Conservation (phyloP, 331 rosid genomes). For the Rosa hybrid region DNA sequence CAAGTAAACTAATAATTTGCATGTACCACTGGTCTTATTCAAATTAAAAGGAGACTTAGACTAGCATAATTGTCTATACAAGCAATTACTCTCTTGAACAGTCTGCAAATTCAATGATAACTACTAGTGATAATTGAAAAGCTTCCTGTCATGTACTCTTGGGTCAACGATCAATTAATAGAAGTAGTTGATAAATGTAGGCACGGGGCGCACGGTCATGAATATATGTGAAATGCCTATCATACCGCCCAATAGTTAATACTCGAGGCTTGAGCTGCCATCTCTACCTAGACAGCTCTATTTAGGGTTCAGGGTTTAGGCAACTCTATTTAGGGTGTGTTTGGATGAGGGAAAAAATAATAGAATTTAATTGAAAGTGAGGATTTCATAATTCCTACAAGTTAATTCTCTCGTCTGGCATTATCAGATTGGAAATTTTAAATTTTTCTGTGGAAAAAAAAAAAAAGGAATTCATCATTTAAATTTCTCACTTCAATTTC, state of each 20-base stretch:
- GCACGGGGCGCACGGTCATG: slow-evolving; percentile 3
- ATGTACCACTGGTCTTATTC: too few species aligned
- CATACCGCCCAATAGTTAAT: background rate
- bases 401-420: background rate
- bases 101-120: too few species aligned
- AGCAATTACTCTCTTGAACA: too few species aligned
- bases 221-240: background rate
- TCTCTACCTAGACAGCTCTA: background rate
- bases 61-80: too few species aligned
- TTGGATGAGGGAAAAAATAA: too few species aligned
- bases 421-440: background rate
- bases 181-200: background rate
- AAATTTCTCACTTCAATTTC: too few species aligned
- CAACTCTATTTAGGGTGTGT: too few species aligned
- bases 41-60: too few species aligned
- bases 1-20: too few species aligned
- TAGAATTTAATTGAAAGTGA: background rate
- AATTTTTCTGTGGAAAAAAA: too few species aligned
- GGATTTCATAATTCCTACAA: background rate
- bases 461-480: too few species aligned
- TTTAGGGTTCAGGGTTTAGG: too few species aligned
- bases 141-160: background rate
- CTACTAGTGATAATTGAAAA: background rate
- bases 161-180: background rate
- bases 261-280: background rate